These are phyloP conservation scores for Heliamphora exappendiculata DNA, from an alignment of 148 eudicot genomes.

Conservation along the genomic window DNA sequence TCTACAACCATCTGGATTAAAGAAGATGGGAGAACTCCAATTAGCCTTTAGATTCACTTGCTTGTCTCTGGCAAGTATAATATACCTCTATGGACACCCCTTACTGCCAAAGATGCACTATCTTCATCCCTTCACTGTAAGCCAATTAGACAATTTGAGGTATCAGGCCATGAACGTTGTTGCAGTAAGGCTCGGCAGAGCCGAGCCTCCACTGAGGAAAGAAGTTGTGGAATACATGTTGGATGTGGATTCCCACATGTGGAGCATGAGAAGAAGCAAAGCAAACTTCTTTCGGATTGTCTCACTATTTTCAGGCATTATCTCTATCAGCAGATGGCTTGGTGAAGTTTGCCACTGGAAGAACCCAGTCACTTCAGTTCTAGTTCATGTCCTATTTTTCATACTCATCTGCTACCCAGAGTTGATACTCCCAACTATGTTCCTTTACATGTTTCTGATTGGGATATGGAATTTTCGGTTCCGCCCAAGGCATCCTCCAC, in stretches of 20 bases:
- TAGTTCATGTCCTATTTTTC: conserved; percentile 26
- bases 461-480: conserved; percentile 31
- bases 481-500: conserved; percentile 33
- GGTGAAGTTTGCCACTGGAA: conserved; percentile 29
- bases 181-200: conserved; percentile 19
- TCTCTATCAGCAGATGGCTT: conserved; percentile 29
- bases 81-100: conserved; percentile 29
- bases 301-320: conserved; percentile 21
- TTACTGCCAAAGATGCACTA: conserved; percentile 38
- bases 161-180: conserved; percentile 30
- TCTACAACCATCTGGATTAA: conserved; percentile 30
- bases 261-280: conserved; percentile 44
- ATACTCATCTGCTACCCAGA: conserved; percentile 32
- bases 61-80: conserved; percentile 27
- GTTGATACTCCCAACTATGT: conserved; percentile 29
- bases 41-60: conserved; percentile 35
- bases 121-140: conserved; percentile 29
- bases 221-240: conserved; percentile 37
- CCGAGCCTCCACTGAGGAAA: conserved; percentile 32
- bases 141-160: conserved; percentile 32
- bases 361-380: conserved; percentile 29
- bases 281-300: conserved; percentile 34
- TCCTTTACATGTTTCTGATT: conserved; percentile 31
- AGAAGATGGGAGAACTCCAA: conserved; percentile 39
- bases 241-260: conserved; percentile 35